phyloP scores from a whole-genome alignment of 345 rosid species.

The Hibiscus trionum region DNA sequence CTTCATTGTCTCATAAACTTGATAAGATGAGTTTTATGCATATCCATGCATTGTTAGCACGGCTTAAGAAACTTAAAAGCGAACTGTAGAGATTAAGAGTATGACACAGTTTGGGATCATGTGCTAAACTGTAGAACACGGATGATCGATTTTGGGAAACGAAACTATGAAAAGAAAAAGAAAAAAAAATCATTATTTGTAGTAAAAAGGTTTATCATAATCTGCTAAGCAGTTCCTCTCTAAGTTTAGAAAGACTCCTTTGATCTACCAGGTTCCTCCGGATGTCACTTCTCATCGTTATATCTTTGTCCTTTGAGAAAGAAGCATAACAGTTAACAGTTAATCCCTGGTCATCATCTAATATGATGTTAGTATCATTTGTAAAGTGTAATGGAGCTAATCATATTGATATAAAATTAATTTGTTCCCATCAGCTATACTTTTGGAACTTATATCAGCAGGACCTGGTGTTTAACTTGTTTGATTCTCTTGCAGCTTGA shows the following conservation, averaged over 20 bases:
- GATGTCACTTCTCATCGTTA: not conserved
- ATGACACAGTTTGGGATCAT: not conserved
- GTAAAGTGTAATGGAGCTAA: not conserved
- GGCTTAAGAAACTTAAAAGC: too few species aligned
- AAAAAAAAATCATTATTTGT: not conserved
- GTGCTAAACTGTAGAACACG: not conserved
- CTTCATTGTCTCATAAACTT: not conserved
- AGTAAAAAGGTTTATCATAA: not conserved
- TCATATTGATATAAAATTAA: not conserved
- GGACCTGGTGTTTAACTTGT: constrained; percentile 4
- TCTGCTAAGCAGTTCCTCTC: not conserved
- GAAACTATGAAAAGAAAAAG: not conserved
- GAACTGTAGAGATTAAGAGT: not conserved
- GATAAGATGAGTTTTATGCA: not conserved
- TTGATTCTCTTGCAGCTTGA: constrained; percentile 49
- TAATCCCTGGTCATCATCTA: not conserved
- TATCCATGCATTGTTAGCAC: not conserved
- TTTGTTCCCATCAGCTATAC: not conserved
- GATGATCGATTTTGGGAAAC: not conserved
- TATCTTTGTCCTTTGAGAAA: not conserved
- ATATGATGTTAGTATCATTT: not conserved
- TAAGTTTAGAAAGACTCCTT: not conserved
- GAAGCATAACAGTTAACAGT: not conserved
- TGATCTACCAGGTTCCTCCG: not conserved
- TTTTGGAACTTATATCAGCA: constrained; percentile 2